These are phyloP conservation scores for Phaeophleospora eucalypticola DNA, from an alignment of 2,329 filamentous ascomycete species.

Conservation along the genomic window DNA sequence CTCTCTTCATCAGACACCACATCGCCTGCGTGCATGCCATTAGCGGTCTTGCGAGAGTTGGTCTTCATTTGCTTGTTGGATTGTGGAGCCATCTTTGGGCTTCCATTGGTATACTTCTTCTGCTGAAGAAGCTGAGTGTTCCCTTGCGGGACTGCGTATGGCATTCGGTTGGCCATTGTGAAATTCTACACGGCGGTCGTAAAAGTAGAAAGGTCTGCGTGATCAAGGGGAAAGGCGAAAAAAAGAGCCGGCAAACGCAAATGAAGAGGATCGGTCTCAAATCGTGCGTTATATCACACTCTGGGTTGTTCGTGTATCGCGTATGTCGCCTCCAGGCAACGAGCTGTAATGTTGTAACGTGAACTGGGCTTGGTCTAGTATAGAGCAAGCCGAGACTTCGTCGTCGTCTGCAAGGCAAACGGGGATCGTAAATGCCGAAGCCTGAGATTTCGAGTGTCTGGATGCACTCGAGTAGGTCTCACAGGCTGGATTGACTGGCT, in stretches of 20 bases:
- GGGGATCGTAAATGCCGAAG: conserved; percentile 12
- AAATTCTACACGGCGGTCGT: no score
- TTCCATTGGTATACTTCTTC: conserved; percentile 14
- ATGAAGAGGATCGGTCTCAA: no score
- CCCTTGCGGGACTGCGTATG: conserved; percentile 8
- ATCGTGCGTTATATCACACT: not conserved
- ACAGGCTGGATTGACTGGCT: conserved; percentile 12
- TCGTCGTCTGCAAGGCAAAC: conserved; percentile 22
- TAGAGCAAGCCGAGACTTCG: conserved; percentile 24
- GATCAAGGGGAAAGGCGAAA: no score
- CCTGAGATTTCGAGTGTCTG: conserved; percentile 9
- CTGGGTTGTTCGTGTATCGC: conserved; percentile 9
- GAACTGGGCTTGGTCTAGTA: conserved; percentile 15
- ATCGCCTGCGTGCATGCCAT: conserved; percentile 15
- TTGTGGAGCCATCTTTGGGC: conserved; percentile 8
- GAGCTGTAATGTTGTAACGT: conserved; percentile 18
- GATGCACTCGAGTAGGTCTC: not conserved
- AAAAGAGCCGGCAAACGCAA: no score
- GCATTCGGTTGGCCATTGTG: conserved; percentile 12
- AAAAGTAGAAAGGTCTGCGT: no score
- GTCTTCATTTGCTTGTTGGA: conserved; percentile 13
- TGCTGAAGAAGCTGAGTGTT: conserved; percentile 15
- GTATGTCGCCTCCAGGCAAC: conserved; percentile 28
- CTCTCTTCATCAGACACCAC: conserved; percentile 22
- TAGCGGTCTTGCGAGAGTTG: conserved; percentile 12